These are phyloP conservation scores for Pleurotus sapidus DNA, from an alignment of 768 basidiomycete genomes.

Conservation along the genomic window DNA sequence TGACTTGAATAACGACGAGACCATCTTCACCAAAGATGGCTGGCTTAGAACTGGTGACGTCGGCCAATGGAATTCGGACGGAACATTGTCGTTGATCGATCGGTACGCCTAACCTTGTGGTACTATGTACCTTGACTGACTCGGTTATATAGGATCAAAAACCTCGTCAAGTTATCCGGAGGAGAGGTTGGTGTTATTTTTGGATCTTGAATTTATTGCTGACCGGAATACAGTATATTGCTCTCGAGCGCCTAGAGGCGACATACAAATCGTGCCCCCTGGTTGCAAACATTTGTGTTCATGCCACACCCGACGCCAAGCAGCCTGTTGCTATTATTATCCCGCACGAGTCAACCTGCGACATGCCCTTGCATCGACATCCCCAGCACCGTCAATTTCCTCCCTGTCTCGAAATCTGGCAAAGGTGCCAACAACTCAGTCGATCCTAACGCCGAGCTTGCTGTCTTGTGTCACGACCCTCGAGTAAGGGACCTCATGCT, in stretches of 20 bases:
- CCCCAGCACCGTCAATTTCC: neutral
- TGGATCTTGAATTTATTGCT: slow-evolving; percentile 7
- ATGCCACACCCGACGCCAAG: slow-evolving; percentile 71
- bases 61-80: slow-evolving; percentile 92
- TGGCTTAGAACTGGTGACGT: slow-evolving; percentile 96
- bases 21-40: slow-evolving; percentile 84
- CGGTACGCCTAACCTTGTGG: slow-evolving; percentile 43
- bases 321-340: slow-evolving; percentile 86
- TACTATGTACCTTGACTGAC: neutral
- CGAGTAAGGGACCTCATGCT: slow-evolving; percentile 60
- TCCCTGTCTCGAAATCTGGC: slow-evolving; percentile 1
- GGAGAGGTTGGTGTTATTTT: slow-evolving; percentile 55
- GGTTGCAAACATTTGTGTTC: slow-evolving; percentile 80
- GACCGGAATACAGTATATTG: slow-evolving; percentile 65
- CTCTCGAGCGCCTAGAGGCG: slow-evolving; percentile 85
- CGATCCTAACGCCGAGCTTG: slow-evolving; percentile 39
- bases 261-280: slow-evolving; percentile 83
- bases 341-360: slow-evolving; percentile 79
- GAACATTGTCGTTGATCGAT: slow-evolving; percentile 87
- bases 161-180: slow-evolving; percentile 80
- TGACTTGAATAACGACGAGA: slow-evolving; percentile 83
- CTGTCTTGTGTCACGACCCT: slow-evolving; percentile 52
- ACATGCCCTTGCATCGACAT: slow-evolving; percentile 37
- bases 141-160: slow-evolving; percentile 60
- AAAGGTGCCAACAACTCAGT: neutral